Percentiles rank a stretch among this genome's conserved stretches.
Evolutionary conservation across 2,329 filamentous ascomycete species (phyloP).

Genomic region (Alternaria tenuissima): DNA sequence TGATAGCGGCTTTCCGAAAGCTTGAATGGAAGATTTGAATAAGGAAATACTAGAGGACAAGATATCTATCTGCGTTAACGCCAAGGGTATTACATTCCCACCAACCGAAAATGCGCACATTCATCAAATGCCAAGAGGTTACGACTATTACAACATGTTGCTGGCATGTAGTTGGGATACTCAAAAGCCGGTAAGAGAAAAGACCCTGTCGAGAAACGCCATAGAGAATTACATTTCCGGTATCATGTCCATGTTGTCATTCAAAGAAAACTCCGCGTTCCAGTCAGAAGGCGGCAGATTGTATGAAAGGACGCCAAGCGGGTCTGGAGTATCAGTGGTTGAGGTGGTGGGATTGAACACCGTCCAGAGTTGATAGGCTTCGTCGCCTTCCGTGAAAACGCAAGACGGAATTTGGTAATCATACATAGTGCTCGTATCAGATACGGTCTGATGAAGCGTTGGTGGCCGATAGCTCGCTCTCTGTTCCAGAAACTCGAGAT

Average conservation of each 20-base stretch:
- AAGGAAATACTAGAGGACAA: not conserved
- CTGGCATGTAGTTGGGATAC: not conserved
- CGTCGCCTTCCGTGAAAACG: conserved; percentile 30
- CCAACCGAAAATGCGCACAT: not conserved
- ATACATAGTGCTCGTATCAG: conserved; percentile 21
- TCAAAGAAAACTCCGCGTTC: conserved; percentile 45
- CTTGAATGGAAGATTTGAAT: not conserved
- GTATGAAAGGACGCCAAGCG: conserved; percentile 30
- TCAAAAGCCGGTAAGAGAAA: not conserved
- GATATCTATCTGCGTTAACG: not conserved
- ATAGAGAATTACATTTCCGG: conserved; percentile 13
- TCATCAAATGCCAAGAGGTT: not conserved
- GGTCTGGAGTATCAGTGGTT: conserved; percentile 29
- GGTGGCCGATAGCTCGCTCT: conserved; percentile 33
- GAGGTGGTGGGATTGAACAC: conserved; percentile 44
- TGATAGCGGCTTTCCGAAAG: not conserved
- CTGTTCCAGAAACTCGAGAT: conserved; percentile 42
- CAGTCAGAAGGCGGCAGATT: conserved; percentile 42
- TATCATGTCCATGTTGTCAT: conserved; percentile 31
- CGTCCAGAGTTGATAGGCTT: conserved; percentile 40
- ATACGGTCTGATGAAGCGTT: conserved; percentile 10
- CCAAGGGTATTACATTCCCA: conserved; percentile 2
- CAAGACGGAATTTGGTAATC: conserved; percentile 19
- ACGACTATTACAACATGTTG: not conserved
- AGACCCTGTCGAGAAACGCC: not conserved